phyloP scores from a whole-genome alignment of 139 green algal species.

The Ettlia oleoabundans region DNA sequence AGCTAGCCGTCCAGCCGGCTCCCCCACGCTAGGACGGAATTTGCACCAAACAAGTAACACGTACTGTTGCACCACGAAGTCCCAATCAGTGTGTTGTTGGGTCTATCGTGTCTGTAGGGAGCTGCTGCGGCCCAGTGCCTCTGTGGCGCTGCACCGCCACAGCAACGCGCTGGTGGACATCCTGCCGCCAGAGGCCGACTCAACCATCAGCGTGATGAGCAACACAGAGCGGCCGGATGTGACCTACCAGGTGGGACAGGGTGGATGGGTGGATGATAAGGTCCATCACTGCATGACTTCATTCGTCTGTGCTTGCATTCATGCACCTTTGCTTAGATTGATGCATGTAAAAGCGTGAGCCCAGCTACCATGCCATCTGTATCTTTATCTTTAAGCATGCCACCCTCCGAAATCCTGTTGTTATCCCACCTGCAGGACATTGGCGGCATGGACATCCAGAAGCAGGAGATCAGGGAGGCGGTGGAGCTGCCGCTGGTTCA shows the following conservation, averaged over 20 bases:
- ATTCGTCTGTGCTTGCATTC: not conserved
- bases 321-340: not conserved
- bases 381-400: not conserved
- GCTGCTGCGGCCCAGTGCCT: conserved; percentile 94
- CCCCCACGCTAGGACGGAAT: no score
- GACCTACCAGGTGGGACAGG: conserved; percentile 92
- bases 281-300: no score
- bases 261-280: no score
- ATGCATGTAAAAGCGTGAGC: no score
- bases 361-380: no score
- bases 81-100: no score
- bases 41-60: no score
- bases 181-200: conserved; percentile 97
- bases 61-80: no score
- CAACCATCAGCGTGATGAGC: conserved; percentile 92
- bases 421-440: conserved; percentile 82
- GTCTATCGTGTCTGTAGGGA: no score
- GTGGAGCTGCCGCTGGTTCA: conserved; percentile 94
- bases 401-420: not conserved
- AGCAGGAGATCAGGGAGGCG: conserved; percentile 99
- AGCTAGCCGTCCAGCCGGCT: no score
- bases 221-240: conserved; percentile 95
- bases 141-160: conserved; percentile 96
- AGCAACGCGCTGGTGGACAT: conserved; percentile 99
- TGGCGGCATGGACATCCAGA: conserved; percentile 98